Base-by-base conservation (phyloP, 345 rosid species). In the Citrus maxima region DNA sequence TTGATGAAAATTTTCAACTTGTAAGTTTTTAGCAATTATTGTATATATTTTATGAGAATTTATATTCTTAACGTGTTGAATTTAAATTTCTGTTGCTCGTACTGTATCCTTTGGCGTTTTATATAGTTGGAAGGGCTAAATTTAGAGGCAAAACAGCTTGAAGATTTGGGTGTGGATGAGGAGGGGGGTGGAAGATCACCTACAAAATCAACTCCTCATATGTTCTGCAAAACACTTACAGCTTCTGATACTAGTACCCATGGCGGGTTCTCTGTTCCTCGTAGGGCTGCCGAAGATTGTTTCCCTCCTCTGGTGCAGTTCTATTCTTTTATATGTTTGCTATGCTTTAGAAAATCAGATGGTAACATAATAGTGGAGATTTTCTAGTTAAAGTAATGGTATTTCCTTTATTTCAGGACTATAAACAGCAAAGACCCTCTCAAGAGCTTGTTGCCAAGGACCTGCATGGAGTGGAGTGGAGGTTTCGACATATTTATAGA, bases 191-290 rank as follows among this genome's bases (percentile, higher is more conserved):
- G 85, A 78, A 91, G 85, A 83, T 86, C 89, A 76, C 83, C 89
- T 7, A 78, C 84, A 77, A 89, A 86, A 88, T 73, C 84, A 75
- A 93, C 91, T 37, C 93, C 94, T 63, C 98, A 93, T 80, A 91
- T 93, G 94, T 93, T 91, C 84, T 93, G 98, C 83, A 93, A 93
- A 83, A 91, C 97, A 51, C 88, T 93, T 65, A 93, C 97, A 28
- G 97, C 97, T 82, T 91, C 98, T 73, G 98, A 93, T 84, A 93
- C 98, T 58, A 93, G 98, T 85, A 93, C 98, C 6, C 98, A 93
- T 84, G 98, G 98, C 76, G 98, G 98, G 64, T 93, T 93, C 85
- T 93, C 98, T 4, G 98, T 93, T 69, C 97, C 97, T 10, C 90
- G 98, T 56, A 81, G 98, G 85, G 97, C 95, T 56, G 98, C 98